Percentiles rank a stretch among this genome's conserved stretches.
Conservation (phyloP, 768 basidiomycete species). For the Xerocomellus intermedius region DNA sequence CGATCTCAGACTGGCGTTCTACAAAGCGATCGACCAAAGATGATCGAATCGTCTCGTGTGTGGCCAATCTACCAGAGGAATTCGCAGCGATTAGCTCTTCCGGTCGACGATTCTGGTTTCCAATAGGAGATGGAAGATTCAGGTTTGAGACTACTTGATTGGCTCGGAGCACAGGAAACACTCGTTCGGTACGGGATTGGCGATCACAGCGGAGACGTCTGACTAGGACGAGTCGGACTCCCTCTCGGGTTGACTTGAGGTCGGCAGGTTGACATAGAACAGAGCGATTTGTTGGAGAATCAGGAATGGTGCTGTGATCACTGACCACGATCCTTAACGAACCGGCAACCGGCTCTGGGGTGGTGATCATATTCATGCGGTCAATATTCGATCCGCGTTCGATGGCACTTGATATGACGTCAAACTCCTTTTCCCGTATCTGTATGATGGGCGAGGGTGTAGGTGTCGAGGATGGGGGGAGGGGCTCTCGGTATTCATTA, state of each 20-base stretch:
- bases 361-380: conserved; percentile 6
- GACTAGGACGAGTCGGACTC: conserved; percentile 61
- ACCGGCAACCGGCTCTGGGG: conserved; percentile 9
- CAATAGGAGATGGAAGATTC: conserved; percentile 26
- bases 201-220: conserved; percentile 58
- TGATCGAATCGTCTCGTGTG: conserved; percentile 42
- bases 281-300: conserved; percentile 5
- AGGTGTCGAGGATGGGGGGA: conserved; percentile 11
- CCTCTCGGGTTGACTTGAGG: conserved; percentile 51
- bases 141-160: conserved; percentile 49
- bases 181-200: conserved; percentile 60
- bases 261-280: conserved; percentile 15
- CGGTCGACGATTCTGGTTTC: conserved; percentile 45
- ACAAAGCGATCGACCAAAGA: conserved; percentile 55
- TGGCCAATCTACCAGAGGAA: conserved; percentile 34
- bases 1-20: conserved; percentile 47
- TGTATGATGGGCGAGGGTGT: conserved; percentile 12
- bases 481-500: conserved; percentile 6
- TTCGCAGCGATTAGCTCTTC: conserved; percentile 45
- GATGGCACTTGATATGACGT: conserved; percentile 10
- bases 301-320: conserved; percentile 23
- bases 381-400: conserved; percentile 8
- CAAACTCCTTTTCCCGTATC: conserved; percentile 14
- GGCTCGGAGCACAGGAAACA: conserved; percentile 60
- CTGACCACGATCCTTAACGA: conserved; percentile 30